These are phyloP conservation scores for Tillandsia fasciculata DNA, from an alignment of 176 grass and related monocot species.

Conservation along the genomic window DNA sequence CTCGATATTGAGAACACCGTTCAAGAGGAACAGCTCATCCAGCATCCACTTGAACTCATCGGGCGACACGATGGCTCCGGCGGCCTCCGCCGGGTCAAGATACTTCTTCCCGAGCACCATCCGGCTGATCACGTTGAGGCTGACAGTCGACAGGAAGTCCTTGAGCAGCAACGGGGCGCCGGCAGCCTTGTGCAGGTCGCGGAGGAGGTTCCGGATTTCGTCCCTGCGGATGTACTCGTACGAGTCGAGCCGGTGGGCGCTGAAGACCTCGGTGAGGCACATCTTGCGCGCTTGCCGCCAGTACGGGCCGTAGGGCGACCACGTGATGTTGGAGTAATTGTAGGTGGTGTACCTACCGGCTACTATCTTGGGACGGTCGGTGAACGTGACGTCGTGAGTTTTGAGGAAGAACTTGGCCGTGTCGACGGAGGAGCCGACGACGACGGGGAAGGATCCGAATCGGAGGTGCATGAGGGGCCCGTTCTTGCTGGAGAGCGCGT, in stretches of 20 bases:
- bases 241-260: constrained; percentile 29
- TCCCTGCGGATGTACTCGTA: constrained; percentile 34
- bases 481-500: too few species aligned
- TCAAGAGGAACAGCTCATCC: constrained; percentile 79
- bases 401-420: constrained; percentile 50
- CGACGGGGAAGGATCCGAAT: constrained; percentile 39
- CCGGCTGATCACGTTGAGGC: constrained; percentile 35
- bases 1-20: constrained; percentile 86
- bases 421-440: constrained; percentile 47
- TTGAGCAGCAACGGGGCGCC: constrained; percentile 39
- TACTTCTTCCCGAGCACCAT: constrained; percentile 20
- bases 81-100: constrained; percentile 18
- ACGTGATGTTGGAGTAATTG: constrained; percentile 43
- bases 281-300: constrained; percentile 49
- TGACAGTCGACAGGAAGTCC: constrained; percentile 56
- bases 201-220: constrained; percentile 27
- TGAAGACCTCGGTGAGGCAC: constrained; percentile 58
- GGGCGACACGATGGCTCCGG: constrained; percentile 31
- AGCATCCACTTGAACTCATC: constrained; percentile 94
- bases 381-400: constrained; percentile 46
- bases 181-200: constrained; percentile 3
- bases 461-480: constrained; percentile 12
- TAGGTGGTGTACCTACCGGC: constrained; percentile 40
- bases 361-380: constrained; percentile 29
- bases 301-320: constrained; percentile 50